Evolutionary conservation across 805 yeast genomes (phyloP), one percentile per base, ranked within the genome.

Genomic region (Kockiozyma suomiensis): DNA sequence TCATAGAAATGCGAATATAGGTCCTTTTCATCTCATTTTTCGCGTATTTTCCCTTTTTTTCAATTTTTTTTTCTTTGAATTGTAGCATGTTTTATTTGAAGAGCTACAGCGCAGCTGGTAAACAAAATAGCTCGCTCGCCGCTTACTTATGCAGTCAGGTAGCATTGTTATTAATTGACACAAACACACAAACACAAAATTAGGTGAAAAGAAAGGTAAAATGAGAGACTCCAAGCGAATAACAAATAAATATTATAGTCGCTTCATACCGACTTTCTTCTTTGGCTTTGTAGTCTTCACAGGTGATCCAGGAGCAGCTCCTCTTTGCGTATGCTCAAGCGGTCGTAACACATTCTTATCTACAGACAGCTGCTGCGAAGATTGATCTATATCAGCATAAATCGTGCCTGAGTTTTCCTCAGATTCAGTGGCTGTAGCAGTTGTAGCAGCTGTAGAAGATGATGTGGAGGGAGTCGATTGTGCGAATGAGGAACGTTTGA

Each of bases 241-340:
- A 41, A 15, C 42, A 38, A 17, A 38, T 15, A 17, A 15, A n/a
- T 15, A 38, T 53, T 45, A 61, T 25, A 62, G 50, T 26, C 66
- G 26, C 23, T 56, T 0, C 35, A 62, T 59, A 8, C 66, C 66
- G 15, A 58, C 51, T 33, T 62, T 62, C 43, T 55, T 56, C 54
- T 62, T 62, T 17, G 54, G 32, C 50, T 47, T 56, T 37, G 46
- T n/a, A 2, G 41, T 3, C 50, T 52, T 53, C 25, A 26, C 50
- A 3, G 54, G 49, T 23, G 61, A 32, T 19, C 21, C 46, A 2
- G 54, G 37, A 8, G 61, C 4, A 15, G 53, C 42, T 12, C 55
- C 58, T 26, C 65, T 48, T 45, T 61, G 65, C 15, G 61, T 46
- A 35, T 43, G 56, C 32, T 58, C 64, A 15, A 59, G 49, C n/a